Evolutionary conservation across 2,329 filamentous ascomycete genomes (phyloP), one percentile per base, ranked within the genome.

Genomic region (Penicillium concentricum): DNA sequence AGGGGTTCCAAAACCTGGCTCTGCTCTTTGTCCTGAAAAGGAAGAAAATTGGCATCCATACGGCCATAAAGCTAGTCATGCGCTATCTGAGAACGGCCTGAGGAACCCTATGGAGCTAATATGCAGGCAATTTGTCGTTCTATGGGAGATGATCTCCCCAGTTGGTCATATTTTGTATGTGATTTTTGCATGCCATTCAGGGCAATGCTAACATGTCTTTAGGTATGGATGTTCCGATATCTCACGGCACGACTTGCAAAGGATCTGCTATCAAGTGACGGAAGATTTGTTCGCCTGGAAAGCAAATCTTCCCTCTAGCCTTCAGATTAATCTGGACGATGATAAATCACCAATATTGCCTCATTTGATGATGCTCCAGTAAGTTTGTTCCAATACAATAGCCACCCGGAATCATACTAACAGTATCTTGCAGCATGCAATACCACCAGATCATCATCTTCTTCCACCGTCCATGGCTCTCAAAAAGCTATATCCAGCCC

Each of bases 381-480:
- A 67, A 57, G 68, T 61, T 35, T 15, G 0, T 8, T 8, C 20
- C 7, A 18, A 16, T 5, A 30, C 8, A 6, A 15, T 2, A 38
- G 15, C 10, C 5, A 10, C 16, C 22, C 37, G 5, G 7, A 13
- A 30, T 13, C n/a, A 16, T 20, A 10, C 28, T 58, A 26, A 56
- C n/a, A 8, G 6, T 48, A 60, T 41, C 54, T 28, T 15, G 7
- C 28, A 76, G 74, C 50, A 74, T 78, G 69, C 74, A 78, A 69
- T 78, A 78, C 50, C 70, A 78, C 56, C 74, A 78, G 49, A 74
- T 77, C 2, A 67, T 77, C 48, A 78, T 78, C 26, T 76, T 77
- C 60, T 70, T 76, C 54, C 76, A 78, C 43, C 69, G 77, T 2
- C 77, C 77, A 13, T 78, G 74, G 72, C 72, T 78, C 18, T 77